Base-by-base conservation (phyloP, 192 early-diverging fungal genomes). In the Ambispora gerdemannii region DNA sequence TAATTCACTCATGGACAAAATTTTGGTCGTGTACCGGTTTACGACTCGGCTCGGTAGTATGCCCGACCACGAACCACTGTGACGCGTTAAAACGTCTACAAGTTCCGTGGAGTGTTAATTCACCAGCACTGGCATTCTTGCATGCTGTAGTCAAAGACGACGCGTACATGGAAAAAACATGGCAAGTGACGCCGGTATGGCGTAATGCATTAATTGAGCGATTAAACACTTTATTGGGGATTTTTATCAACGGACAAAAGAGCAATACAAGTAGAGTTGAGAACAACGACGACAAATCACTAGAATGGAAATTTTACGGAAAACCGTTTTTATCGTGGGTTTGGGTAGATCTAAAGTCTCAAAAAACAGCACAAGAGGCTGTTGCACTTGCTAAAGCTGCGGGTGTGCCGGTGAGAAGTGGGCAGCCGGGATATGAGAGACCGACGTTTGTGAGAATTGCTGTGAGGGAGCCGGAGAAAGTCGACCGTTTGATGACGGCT, bases 1-100 rank as follows among this genome's bases (percentile, higher is more conserved):
- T 95, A 20, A 92, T 95, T 79, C 93, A 95, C 78, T 94, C 92
- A 25, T 95, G 93, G 93, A 95, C 93, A 49, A 95, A 95, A 76
- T 83, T 95, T 53, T 95, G 92, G 92, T 94, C 90, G 38, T 95
- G 93, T 82, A 92, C 92, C 4, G 93, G 93, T 28, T 82, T 95
- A 67, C 89, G 93, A 51, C 78, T 94, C 20, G 93, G 93, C 22
- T 94, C 92, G 0, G 88, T 95, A 25, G 87, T 95, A 15, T 93
- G 92, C 74, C 92, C 93, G 7, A 93, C 93, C 6, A 84, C 71
- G 10, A 76, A 71, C 2, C 92, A 94, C 67, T 88, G 87, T 77
- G 80, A 83, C 4, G 85, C 81, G 3, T 79, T 95, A 61, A 90
- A 90, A 75, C 88, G 87, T 76, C 79, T 90, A 10, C 92, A 93